These are phyloP conservation scores for Pseudocercospora musae DNA, from an alignment of 2,329 filamentous ascomycete genomes.

Conservation along the genomic window DNA sequence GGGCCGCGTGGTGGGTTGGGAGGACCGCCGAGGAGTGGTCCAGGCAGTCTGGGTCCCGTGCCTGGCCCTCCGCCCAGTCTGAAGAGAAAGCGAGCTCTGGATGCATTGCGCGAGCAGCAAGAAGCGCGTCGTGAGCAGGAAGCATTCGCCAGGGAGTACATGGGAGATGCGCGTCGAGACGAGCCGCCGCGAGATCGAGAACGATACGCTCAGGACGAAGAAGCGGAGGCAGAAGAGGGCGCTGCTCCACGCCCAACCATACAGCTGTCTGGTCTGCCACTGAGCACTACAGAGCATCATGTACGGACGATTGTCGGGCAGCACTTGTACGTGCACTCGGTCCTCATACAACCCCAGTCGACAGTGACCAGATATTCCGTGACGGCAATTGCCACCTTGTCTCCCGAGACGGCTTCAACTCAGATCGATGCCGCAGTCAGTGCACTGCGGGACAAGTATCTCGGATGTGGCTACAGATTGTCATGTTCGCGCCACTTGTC, in stretches of 20 bases:
- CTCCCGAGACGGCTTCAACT: constrained; percentile 74
- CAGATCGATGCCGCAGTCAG: constrained; percentile 81
- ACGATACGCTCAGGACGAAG: constrained; percentile 9
- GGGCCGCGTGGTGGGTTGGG: constrained; percentile 12
- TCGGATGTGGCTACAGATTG: constrained; percentile 80
- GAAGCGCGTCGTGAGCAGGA: constrained; percentile 27
- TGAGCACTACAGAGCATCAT: constrained; percentile 55
- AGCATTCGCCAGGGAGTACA: constrained; percentile 19
- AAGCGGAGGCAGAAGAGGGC: constrained; percentile 43
- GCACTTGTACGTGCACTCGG: constrained; percentile 28
- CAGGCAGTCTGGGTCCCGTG: constrained; percentile 47
- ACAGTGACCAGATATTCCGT: constrained; percentile 58
- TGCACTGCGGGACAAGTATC: constrained; percentile 74
- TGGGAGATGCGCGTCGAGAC: background rate
- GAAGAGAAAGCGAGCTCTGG: constrained; percentile 35
- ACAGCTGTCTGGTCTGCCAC: constrained; percentile 53
- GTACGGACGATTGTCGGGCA: constrained; percentile 51
- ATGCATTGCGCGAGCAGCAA: constrained; percentile 33
- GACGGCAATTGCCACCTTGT: constrained; percentile 75
- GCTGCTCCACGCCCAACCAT: constrained; percentile 51
- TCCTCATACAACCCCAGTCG: constrained; percentile 23
- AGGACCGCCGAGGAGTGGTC: constrained; percentile 44
- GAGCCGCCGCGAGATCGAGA: constrained; percentile 32
- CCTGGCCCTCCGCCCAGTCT: constrained; percentile 34
- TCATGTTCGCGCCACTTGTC: constrained; percentile 79